A percentile compares a stretch with the other conserved stretches of the same genome.
Evolutionary conservation across 768 basidiomycete genomes (phyloP).

Genomic region (Hysterangium stoloniferum): DNA sequence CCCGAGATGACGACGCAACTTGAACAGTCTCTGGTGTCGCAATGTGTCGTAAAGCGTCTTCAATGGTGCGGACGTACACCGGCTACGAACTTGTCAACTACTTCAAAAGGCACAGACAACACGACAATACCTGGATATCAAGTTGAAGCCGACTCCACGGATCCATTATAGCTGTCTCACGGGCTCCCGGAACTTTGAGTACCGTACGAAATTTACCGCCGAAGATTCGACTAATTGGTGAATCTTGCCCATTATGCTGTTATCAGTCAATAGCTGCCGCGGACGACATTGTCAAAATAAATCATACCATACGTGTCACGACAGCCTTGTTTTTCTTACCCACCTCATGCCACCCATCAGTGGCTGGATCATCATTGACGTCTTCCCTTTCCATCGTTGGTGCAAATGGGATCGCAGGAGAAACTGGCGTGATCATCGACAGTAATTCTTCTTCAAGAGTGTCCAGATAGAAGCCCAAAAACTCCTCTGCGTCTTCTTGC

Average conservation of each 20-base stretch:
- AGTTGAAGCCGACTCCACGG: slow-evolving; percentile 86
- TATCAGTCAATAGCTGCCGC: too few species aligned
- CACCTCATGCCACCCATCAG: slow-evolving; percentile 88
- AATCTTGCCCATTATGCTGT: slow-evolving; percentile 73
- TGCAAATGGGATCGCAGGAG: slow-evolving; percentile 18
- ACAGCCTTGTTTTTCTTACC: slow-evolving; percentile 79
- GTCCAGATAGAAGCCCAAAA: slow-evolving; percentile 94
- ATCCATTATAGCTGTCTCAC: slow-evolving; percentile 83
- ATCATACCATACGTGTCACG: slow-evolving; percentile 67
- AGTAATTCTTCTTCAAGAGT: slow-evolving; percentile 91
- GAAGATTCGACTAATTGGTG: slow-evolving; percentile 87
- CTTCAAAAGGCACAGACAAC: background rate
- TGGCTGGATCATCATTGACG: slow-evolving; percentile 35
- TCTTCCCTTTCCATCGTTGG: slow-evolving; percentile 36
- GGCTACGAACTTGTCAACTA: slow-evolving; percentile 34
- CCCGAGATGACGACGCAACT: slow-evolving; percentile 48
- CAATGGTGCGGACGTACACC: slow-evolving; percentile 66
- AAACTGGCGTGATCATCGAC: slow-evolving; percentile 39
- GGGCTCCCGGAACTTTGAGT: slow-evolving; percentile 69
- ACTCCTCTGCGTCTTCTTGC: slow-evolving; percentile 98
- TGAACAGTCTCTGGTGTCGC: slow-evolving; percentile 77
- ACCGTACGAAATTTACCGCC: slow-evolving; percentile 88
- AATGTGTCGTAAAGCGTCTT: slow-evolving; percentile 74
- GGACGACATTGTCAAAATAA: background rate
- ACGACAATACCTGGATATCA: slow-evolving; percentile 67